These are phyloP conservation scores for Xylariaceae sp. DNA, from an alignment of 2,329 filamentous ascomycete species.

Conservation along the genomic window DNA sequence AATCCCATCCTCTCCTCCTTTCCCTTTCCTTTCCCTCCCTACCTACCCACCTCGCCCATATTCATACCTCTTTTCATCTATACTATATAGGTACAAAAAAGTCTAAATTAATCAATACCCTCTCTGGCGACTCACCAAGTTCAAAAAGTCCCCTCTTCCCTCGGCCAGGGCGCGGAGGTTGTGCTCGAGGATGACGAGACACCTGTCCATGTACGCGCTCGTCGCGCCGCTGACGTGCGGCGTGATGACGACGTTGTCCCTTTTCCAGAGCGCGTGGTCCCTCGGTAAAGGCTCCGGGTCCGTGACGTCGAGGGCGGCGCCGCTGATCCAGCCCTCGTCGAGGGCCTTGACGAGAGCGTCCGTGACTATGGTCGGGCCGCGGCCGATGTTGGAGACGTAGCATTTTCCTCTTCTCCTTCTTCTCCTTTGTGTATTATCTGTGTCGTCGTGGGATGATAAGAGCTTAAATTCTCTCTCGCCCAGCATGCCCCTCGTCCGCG, in stretches of 20 bases:
- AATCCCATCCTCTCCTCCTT: no score
- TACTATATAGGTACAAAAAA: no score
- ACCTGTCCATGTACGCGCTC: conserved; percentile 22
- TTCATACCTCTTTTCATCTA: no score
- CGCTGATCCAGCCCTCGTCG: conserved; percentile 34
- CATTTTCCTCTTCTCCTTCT: conserved; percentile 34
- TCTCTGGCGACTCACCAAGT: conserved; percentile 28
- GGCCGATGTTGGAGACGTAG: conserved; percentile 59
- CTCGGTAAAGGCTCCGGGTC: conserved; percentile 63
- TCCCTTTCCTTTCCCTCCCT: not conserved
- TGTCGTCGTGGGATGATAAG: no score
- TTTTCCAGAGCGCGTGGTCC: conserved; percentile 58
- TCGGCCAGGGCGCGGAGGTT: conserved; percentile 26
- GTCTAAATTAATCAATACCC: no score
- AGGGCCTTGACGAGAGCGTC: conserved; percentile 52
- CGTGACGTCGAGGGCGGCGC: conserved; percentile 64
- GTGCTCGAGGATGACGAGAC: conserved; percentile 25
- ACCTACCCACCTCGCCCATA: no score
- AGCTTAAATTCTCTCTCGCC: conserved; percentile 35
- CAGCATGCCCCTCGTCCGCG: conserved; percentile 37
- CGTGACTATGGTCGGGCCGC: conserved; percentile 38
- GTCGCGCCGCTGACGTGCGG: conserved; percentile 30
- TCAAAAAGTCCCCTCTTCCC: conserved; percentile 26
- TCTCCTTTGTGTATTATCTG: not conserved
- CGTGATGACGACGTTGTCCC: conserved; percentile 54